Percentiles rank a stretch among this genome's conserved stretches.
Conservation (phyloP, 306 rosid genomes). For the Gynostemma pentaphyllum region DNA sequence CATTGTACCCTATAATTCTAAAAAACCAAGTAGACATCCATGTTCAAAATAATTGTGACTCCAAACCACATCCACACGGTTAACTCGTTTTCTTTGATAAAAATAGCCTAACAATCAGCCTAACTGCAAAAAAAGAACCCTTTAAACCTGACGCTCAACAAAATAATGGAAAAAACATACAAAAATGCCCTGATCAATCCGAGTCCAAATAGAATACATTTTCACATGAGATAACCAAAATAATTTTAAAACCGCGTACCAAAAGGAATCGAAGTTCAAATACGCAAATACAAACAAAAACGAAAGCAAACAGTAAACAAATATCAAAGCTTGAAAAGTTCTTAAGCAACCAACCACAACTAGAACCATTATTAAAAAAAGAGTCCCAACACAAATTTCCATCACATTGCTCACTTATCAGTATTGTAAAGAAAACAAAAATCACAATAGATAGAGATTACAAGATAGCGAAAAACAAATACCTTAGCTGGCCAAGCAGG, state of each 20-base stretch:
- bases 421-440: background rate
- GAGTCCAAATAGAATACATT: background rate
- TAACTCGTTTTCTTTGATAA: background rate
- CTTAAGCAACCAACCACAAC: background rate
- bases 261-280: background rate
- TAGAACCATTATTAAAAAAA: background rate
- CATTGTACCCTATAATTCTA: constrained; percentile 14
- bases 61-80: background rate
- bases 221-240: background rate
- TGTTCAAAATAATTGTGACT: background rate
- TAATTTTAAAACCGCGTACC: background rate
- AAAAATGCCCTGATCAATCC: constrained; percentile 1
- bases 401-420: background rate
- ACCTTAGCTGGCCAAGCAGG: constrained; percentile 99
- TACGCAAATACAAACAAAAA: background rate
- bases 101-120: background rate
- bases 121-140: background rate
- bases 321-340: background rate
- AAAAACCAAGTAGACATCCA: background rate
- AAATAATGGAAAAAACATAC: background rate
- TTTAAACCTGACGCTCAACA: background rate
- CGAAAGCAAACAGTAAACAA: background rate
- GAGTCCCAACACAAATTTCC: background rate
- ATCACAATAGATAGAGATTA: background rate
- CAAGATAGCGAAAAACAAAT: constrained; percentile 3